Evolutionary conservation across 495 filamentous ascomycete species (phyloP), one percentile per base, ranked within the genome.

Genomic region (Penicillium daleae): DNA sequence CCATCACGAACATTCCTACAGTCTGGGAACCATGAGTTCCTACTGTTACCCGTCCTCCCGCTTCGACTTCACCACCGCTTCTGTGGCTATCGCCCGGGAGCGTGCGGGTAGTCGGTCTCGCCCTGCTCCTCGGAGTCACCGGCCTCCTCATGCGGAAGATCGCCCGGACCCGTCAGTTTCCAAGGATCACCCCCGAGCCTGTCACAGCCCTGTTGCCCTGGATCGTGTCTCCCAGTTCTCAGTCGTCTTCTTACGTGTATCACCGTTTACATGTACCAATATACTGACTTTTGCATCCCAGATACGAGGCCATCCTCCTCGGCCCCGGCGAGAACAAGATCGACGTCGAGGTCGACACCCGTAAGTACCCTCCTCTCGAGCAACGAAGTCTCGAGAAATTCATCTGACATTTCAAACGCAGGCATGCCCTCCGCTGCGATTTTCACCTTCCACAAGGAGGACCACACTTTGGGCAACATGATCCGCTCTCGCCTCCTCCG

Each of bases 371-470:
- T 60, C 29, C 3, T 7, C 4, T 15, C 22, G 51, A 48, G 27
- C 13, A 7, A 27, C 22, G 29, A n/a, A 2, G 6, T 8, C 15
- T 8, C 0, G 10, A 27, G 12, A 27, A 0, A 29, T n/a, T 6
- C 24, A 19, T 22, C 40, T 50, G 29, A 51, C 17, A 31, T 26
- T 24, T n/a, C 55, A 53, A 56, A 50, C 44, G 15, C 56, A 96
- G 93, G 93, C 63, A 90, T 84, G 81, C 93, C 67, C 85, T 96
- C 80, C 82, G 86, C 66, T 46, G 89, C 92, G 19, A 89, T 96
- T 72, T 98, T 99, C 80, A 89, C 88, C 56, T 89, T 99, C 78
- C 88, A 92, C 74, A 97, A 97, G 76, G 96, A 99, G 72, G 96
- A 99, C 72, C 95, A 98, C 76, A 98, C 96, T 1, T 84, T 99